Evolutionary conservation across 352 stramenopile genomes (phyloP), one percentile per base, ranked within the genome.

Genomic region (Thalassiosira exigua): DNA sequence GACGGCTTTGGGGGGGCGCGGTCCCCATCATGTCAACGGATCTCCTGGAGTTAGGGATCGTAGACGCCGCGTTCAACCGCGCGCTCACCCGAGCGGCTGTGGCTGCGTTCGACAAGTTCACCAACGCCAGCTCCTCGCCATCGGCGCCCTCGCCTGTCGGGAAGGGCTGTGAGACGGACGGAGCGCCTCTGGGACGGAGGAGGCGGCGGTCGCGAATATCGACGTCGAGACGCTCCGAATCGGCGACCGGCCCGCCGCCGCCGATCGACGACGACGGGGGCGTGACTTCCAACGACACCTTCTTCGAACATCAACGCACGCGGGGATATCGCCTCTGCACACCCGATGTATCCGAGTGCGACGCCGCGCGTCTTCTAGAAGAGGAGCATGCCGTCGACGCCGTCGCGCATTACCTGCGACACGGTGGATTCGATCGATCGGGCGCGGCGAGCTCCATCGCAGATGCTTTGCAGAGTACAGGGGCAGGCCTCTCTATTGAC

Each of bases 301-400:
- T 77, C 36, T 77, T 77, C 56, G 68, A 68, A 50, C 46, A 69
- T 27, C 68, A 77, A 48, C 11, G 58, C 26, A 58, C 26, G 24
- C 46, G 48, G 4, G 68, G 68, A 4, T 77, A 69, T 22, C 27
- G 22, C 30, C 30, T 70, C n/a, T 24, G 46, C 17, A 44, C 51
- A 14, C 64, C 46, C 7, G 61, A 29, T 36, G 62, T 73, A 32
- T 27, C 64, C 17, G 41, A 46, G 3, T 73, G 48, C 36, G n/a
- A 50, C 30, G 2, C n/a, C 21, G 64, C 44, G 3, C 26, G 46
- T 24, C 64, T 41, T 22, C 46, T 77, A 29, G 58, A 70, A 62
- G 44, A 77, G 24, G 17, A 61, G 22, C 26, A 56, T 14, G 41
- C 62, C 39, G 36, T 64, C 2, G 14, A 77, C 48, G 57, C 68